These are phyloP conservation scores for Candida pseudofarinosa DNA, from an alignment of 805 yeast genomes.

Conservation along the genomic window DNA sequence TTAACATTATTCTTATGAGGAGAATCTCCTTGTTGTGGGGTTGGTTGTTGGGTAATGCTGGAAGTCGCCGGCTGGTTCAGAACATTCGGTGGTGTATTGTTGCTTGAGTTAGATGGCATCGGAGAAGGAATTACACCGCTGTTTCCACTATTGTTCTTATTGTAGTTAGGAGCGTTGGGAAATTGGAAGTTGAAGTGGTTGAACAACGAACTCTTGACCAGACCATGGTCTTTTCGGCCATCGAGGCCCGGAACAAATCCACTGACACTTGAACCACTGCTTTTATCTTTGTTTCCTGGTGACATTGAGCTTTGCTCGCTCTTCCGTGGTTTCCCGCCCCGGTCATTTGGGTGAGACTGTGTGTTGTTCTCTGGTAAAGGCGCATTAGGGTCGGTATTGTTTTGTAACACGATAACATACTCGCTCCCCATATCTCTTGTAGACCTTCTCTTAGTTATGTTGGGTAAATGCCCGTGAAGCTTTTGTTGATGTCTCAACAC, in stretches of 20 bases:
- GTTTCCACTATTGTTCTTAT: not conserved
- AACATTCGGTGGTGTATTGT: constrained; percentile 20
- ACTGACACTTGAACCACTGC: no score
- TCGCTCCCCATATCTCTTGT: constrained; percentile 30
- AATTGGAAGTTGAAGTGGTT: constrained; percentile 2
- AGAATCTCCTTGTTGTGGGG: constrained; percentile 19
- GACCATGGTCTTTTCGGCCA: not conserved
- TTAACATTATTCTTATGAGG: constrained; percentile 5
- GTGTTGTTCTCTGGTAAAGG: constrained; percentile 33
- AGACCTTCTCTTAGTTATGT: constrained; percentile 30
- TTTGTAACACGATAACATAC: constrained; percentile 48
- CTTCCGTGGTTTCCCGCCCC: constrained; percentile 12
- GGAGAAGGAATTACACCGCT: constrained; percentile 21
- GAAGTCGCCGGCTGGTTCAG: not conserved
- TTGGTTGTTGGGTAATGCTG: constrained; percentile 17
- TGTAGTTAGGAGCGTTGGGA: not conserved
- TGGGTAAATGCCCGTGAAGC: constrained; percentile 60
- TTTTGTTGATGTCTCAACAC: constrained; percentile 94
- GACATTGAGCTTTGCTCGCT: constrained; percentile 1
- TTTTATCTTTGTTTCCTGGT: not conserved
- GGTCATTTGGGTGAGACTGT: constrained; percentile 10
- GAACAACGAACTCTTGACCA: constrained; percentile 14
- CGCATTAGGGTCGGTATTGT: constrained; percentile 49
- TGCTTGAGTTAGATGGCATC: constrained; percentile 18
- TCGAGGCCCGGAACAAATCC: not conserved